Percentiles rank a stretch among this genome's conserved stretches.
These are phyloP conservation scores for Quercus bicolor DNA, from an alignment of 306 rosid species.

Conservation along the genomic window DNA sequence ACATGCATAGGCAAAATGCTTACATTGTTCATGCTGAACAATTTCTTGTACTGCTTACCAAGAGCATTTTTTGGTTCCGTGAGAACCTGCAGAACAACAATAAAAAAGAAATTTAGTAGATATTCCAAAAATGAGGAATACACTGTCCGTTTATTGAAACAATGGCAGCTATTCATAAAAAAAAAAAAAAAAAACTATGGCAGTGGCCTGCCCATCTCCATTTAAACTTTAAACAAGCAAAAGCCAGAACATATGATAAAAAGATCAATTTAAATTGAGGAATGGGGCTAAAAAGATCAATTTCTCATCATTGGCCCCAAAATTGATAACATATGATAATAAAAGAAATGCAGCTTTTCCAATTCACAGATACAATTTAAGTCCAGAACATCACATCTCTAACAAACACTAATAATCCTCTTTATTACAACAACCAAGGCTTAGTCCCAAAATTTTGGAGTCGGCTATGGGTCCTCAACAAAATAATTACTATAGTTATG, in stretches of 20 bases:
- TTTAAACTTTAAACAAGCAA: neutral
- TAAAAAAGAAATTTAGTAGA: constrained; percentile 2
- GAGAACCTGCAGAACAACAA: constrained; percentile 60
- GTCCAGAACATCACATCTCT: neutral
- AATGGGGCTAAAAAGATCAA: neutral
- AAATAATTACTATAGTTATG: neutral
- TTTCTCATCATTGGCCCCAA: neutral
- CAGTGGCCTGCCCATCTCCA: neutral
- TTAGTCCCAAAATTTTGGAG: too few relatives aligned
- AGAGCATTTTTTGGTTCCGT: constrained; percentile 93
- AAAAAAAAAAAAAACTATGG: too few relatives aligned
- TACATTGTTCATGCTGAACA: constrained; percentile 86
- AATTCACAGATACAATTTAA: neutral
- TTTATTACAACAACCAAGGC: too few relatives aligned
- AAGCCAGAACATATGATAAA: neutral
- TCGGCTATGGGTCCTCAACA: too few relatives aligned
- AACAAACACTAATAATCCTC: too few relatives aligned
- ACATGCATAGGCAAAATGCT: constrained; percentile 25
- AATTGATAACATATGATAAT: neutral
- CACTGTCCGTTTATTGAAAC: neutral
- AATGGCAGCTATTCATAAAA: neutral
- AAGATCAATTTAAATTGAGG: too few relatives aligned
- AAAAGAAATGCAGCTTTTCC: neutral
- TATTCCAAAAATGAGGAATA: constrained; percentile 9
- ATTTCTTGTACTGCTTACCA: constrained; percentile 89